Evolutionary conservation across 345 rosid genomes (phyloP).

Genomic region (Microthlaspi erraticum): DNA sequence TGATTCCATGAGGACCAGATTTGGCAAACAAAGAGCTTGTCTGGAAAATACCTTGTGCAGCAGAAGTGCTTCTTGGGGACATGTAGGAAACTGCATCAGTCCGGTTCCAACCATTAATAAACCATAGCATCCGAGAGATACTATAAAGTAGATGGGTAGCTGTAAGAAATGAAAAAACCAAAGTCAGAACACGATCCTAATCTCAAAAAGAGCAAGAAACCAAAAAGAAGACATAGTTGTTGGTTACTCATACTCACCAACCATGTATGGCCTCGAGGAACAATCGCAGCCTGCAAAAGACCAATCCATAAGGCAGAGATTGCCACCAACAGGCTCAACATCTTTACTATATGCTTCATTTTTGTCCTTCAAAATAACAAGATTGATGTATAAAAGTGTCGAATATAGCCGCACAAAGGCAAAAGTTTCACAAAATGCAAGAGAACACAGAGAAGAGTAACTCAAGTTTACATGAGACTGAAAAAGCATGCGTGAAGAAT

Average conservation of each 20-base stretch:
- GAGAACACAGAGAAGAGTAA: no score
- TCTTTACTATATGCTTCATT: slow-evolving; percentile 70
- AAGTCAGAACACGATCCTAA: not conserved
- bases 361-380: not conserved
- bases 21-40: not conserved
- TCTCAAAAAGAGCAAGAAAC: no score
- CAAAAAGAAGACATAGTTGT: not conserved
- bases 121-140: slow-evolving; percentile 81
- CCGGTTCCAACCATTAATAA: slow-evolving; percentile 79
- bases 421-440: no score
- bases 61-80: slow-evolving; percentile 70
- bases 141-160: slow-evolving; percentile 71
- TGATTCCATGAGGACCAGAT: not conserved
- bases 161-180: slow-evolving; percentile 30
- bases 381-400: no score
- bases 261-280: slow-evolving; percentile 58
- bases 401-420: no score
- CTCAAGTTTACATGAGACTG: no score
- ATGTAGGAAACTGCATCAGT: slow-evolving; percentile 71
- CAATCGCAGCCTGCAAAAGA: slow-evolving; percentile 59
- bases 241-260: slow-evolving; percentile 57
- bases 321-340: slow-evolving; percentile 52
- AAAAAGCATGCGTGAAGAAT: no score
- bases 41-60: slow-evolving; percentile 58
- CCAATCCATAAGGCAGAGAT: slow-evolving; percentile 61